Evolutionary conservation across 2,329 filamentous ascomycete genomes (phyloP).

Genomic region (Colletotrichum sp.): DNA sequence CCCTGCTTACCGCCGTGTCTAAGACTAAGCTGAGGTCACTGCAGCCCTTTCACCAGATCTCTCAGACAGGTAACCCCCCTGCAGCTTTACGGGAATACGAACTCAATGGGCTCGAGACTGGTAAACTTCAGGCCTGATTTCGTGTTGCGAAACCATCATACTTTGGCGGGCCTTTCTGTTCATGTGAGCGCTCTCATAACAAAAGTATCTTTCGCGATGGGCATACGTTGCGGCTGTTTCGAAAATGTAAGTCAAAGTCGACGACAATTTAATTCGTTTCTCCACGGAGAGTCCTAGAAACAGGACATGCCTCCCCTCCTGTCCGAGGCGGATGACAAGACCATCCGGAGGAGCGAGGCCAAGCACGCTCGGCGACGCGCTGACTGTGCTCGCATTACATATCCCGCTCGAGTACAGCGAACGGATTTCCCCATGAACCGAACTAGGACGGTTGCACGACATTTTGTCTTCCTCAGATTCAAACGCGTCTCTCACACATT

Average conservation of each 20-base stretch:
- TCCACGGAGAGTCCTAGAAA: neutral
- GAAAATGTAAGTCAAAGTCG: neutral
- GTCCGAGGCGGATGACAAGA: neutral
- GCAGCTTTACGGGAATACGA: conserved; percentile 4
- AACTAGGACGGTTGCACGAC: neutral
- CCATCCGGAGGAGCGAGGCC: neutral
- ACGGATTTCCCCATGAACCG: neutral
- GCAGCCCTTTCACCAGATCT: neutral
- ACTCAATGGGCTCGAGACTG: neutral
- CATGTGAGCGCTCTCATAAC: neutral
- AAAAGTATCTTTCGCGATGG: neutral
- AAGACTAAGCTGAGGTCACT: conserved; percentile 2
- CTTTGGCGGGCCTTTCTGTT: neutral
- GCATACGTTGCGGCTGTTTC: neutral
- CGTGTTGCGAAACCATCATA: neutral
- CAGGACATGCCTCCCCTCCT: neutral
- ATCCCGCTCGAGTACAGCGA: neutral
- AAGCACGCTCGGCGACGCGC: neutral
- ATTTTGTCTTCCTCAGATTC: conserved; percentile 2
- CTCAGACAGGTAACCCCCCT: conserved; percentile 6
- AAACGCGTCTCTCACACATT: neutral
- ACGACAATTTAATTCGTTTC: neutral
- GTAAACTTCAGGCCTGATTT: neutral
- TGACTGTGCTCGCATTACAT: conserved; percentile 11
- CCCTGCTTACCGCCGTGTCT: conserved; percentile 3